Percentiles rank a stretch among this genome's conserved stretches.
Evolutionary conservation across 352 stramenopile species (phyloP).

Genomic region (Globisporangium paddicum): DNA sequence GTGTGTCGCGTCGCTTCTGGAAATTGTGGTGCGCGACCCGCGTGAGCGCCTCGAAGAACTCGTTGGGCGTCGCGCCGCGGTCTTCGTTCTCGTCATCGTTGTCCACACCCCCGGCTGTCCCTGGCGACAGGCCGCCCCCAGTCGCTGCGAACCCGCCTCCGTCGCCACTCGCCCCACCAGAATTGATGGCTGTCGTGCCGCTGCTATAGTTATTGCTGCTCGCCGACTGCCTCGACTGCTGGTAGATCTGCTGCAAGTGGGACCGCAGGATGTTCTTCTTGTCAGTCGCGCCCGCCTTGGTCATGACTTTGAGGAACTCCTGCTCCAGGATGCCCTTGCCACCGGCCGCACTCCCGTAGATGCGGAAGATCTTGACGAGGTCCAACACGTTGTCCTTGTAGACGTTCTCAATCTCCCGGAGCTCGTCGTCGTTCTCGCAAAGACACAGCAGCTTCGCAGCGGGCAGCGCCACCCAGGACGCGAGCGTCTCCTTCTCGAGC

Average conservation of each 20-base stretch:
- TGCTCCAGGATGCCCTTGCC: slow-evolving; percentile 74
- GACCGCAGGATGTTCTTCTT: slow-evolving; percentile 81
- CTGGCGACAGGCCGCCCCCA: not conserved
- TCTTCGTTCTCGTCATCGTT: slow-evolving; percentile 47
- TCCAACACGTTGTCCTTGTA: slow-evolving; percentile 76
- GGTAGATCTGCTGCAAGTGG: slow-evolving; percentile 69
- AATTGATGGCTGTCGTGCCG: not conserved
- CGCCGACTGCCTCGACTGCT: slow-evolving; percentile 40
- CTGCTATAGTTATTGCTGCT: not conserved
- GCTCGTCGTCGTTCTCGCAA: slow-evolving; percentile 61
- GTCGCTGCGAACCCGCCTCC: not conserved
- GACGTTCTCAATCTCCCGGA: slow-evolving; percentile 52
- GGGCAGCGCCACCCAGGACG: slow-evolving; percentile 48
- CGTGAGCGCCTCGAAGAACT: slow-evolving; percentile 77
- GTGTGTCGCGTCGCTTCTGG: slow-evolving; percentile 51
- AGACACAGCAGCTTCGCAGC: slow-evolving; percentile 40
- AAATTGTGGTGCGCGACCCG: slow-evolving; percentile 67
- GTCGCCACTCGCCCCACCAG: not conserved
- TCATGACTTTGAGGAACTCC: slow-evolving; percentile 83
- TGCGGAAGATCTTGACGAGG: slow-evolving; percentile 76
- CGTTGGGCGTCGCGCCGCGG: slow-evolving; percentile 61
- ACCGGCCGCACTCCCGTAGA: slow-evolving; percentile 57
- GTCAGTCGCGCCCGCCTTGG: slow-evolving; percentile 63
- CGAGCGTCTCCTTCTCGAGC: slow-evolving; percentile 66
- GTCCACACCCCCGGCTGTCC: slow-evolving; percentile 13